Conservation (phyloP, 1,284 basidiomycete species). For the Ustilago loliicola region DNA sequence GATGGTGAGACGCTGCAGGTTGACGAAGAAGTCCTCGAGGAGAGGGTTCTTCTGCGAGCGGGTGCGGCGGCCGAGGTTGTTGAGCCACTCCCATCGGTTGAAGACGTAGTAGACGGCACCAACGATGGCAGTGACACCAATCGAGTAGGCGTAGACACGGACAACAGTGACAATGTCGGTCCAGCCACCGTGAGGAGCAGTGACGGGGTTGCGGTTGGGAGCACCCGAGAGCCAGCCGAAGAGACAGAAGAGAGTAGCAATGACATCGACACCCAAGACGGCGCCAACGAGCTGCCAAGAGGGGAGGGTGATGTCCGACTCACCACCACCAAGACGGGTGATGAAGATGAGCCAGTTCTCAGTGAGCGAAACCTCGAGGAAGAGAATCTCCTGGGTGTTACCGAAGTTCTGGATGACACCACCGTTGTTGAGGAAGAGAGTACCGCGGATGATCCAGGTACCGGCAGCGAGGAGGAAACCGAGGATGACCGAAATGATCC, state of each 20-base stretch:
- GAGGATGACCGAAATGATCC: constrained; percentile 74
- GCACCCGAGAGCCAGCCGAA: constrained; percentile 75
- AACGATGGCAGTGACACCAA: constrained; percentile 74
- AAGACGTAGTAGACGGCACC: constrained; percentile 73
- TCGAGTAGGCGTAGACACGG: constrained; percentile 74
- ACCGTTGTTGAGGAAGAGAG: constrained; percentile 73
- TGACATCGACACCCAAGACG: constrained; percentile 74
- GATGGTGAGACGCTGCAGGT: constrained; percentile 74
- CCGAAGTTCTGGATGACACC: constrained; percentile 76
- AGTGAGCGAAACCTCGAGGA: constrained; percentile 76
- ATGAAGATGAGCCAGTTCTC: constrained; percentile 76
- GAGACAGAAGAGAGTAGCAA: constrained; percentile 74
- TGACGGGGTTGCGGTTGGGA: constrained; percentile 70
- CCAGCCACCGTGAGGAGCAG: constrained; percentile 71
- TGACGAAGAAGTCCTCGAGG: constrained; percentile 74
- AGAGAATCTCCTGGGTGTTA: constrained; percentile 74
- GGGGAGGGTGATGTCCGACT: constrained; percentile 72
- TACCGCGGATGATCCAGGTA: constrained; percentile 75
- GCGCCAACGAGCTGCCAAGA: constrained; percentile 74
- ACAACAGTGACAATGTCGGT: constrained; percentile 75
- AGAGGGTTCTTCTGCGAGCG: constrained; percentile 73
- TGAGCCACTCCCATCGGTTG: constrained; percentile 72
- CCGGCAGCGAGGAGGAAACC: constrained; percentile 73
- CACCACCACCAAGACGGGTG: constrained; percentile 71
- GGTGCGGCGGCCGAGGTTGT: constrained; percentile 73